Evolutionary conservation across 192 early-diverging fungal genomes (phyloP).

Genomic region (Globomyces pollinis-pini): DNA sequence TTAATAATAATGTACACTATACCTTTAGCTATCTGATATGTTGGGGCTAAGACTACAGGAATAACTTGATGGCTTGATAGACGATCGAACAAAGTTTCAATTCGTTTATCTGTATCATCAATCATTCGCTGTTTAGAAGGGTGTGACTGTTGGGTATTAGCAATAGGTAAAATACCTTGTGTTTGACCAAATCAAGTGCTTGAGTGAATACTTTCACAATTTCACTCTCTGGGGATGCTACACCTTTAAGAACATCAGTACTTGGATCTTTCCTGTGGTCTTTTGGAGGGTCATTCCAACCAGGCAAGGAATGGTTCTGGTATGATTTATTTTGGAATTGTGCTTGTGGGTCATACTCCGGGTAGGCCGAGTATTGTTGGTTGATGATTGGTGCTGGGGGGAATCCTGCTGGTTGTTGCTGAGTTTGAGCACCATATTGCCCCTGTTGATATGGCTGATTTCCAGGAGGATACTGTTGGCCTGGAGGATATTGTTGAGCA

Average conservation of each 20-base stretch:
- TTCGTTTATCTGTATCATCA: constrained; percentile 38
- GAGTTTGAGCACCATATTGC: neutral
- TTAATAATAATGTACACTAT: constrained; percentile 6
- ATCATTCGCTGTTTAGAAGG: constrained; percentile 25
- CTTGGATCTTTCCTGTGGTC: no score
- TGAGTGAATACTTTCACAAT: constrained; percentile 22
- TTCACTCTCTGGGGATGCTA: constrained; percentile 15
- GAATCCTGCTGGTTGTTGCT: neutral
- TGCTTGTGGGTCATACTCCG: constrained; percentile 4
- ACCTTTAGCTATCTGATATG: constrained; percentile 16
- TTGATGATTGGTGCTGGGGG: neutral
- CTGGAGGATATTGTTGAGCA: neutral
- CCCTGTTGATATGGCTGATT: neutral
- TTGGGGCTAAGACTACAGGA: constrained; percentile 14
- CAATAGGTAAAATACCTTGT: no score
- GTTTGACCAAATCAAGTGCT: constrained; percentile 27
- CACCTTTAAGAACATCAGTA: constrained; percentile 17
- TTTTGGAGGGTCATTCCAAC: constrained; percentile 18
- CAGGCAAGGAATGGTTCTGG: neutral
- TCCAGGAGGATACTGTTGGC: neutral
- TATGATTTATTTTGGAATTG: neutral
- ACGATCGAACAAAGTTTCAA: constrained; percentile 37
- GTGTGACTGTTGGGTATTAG: neutral
- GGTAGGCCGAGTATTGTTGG: constrained; percentile 4
- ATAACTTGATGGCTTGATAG: constrained; percentile 19